Base-by-base conservation (phyloP, 2,329 filamentous ascomycete species). In the Ascomycota sp. region DNA sequence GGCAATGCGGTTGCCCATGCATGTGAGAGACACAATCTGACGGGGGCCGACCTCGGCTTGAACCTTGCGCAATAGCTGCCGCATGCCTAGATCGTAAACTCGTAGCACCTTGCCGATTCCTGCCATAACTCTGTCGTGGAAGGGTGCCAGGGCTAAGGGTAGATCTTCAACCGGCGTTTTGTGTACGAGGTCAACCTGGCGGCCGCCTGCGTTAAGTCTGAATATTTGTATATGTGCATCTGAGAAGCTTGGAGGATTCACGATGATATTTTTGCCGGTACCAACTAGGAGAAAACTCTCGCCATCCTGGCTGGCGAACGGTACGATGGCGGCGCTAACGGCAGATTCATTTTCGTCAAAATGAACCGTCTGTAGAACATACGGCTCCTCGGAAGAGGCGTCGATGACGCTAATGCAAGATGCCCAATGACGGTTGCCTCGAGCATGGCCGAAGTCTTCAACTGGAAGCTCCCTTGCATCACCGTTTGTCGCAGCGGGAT, bases 361-460 rank as follows among this genome's bases (percentile, higher is more conserved):
- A 38, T 95, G 76, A 30, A 95, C 61, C 1, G 72, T 83, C 41
- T 79, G 74, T 5, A 89, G 53, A 1, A 92, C 75, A 4, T 56
- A 51, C 0, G 58, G 59, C 45, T 89, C 84, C 33, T 77, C 68
- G 11, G 61, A 68, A 3, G 86, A 51, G 0, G 89, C 84, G 47
- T 98, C 89, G 12, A 99, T 66, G 13, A 93, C 69, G 46, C 81
- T 83, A 42, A 99, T 84, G 53, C 84, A 95, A 8, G 86, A 95
- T 29, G 89, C 82, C 89, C 89, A 99, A 41, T 86, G 78, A 13
- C 80, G 77, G 38, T 69, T 72, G 21, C 73, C 83, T 36, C 75
- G 72, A 8, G 89, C 79, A 46, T 93, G 82, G 2, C 89, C 89
- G 49, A 98, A 93, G 6, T 92, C 79, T 42, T 76, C 70, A 1